Percentiles rank a stretch among this genome's conserved stretches.
Conservation (phyloP, 768 basidiomycete genomes). For the Podaxis rugospora region DNA sequence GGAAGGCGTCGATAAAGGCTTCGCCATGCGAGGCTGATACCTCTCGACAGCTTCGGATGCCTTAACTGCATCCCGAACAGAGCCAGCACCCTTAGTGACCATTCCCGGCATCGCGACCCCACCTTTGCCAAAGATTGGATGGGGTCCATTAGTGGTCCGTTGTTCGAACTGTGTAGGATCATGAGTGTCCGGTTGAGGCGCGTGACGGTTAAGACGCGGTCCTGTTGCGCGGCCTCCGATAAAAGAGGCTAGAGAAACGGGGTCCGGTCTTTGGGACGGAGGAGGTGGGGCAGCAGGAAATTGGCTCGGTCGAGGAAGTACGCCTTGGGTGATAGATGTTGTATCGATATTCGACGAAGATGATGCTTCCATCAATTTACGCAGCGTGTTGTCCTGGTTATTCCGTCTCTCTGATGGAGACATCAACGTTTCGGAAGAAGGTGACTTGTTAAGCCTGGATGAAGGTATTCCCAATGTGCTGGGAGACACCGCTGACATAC, state of each 20-base stretch:
- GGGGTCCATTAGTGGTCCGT: slow-evolving; percentile 49
- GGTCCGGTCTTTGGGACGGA: slow-evolving; percentile 30
- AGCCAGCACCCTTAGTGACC: slow-evolving; percentile 22
- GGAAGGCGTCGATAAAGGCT: slow-evolving; percentile 1
- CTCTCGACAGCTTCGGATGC: slow-evolving; percentile 14
- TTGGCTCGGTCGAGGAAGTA: slow-evolving; percentile 19
- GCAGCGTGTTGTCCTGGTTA: slow-evolving; percentile 41
- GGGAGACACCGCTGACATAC: slow-evolving; percentile 3
- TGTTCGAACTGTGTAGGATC: slow-evolving; percentile 67
- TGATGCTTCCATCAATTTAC: slow-evolving; percentile 36
- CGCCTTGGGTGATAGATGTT: slow-evolving; percentile 8
- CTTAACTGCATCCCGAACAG: slow-evolving; percentile 8
- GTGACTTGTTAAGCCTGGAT: slow-evolving; percentile 7
- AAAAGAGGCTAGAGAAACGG: slow-evolving; percentile 75
- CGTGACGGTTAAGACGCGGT: slow-evolving; percentile 67
- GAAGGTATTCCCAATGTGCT: not conserved
- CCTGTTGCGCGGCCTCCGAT: slow-evolving; percentile 78
- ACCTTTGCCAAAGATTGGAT: slow-evolving; percentile 73
- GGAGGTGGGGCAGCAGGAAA: slow-evolving; percentile 10
- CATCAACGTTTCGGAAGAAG: slow-evolving; percentile 19
- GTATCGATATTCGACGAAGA: slow-evolving; percentile 2
- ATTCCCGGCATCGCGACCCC: slow-evolving; percentile 78
- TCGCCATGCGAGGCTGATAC: slow-evolving; percentile 13
- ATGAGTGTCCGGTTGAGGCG: slow-evolving; percentile 64
- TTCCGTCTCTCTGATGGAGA: slow-evolving; percentile 32